A percentile compares a stretch with the other conserved stretches of the same genome.
Evolutionary conservation across 1,284 basidiomycete species (phyloP).

Genomic region (Trichosporon sp.): DNA sequence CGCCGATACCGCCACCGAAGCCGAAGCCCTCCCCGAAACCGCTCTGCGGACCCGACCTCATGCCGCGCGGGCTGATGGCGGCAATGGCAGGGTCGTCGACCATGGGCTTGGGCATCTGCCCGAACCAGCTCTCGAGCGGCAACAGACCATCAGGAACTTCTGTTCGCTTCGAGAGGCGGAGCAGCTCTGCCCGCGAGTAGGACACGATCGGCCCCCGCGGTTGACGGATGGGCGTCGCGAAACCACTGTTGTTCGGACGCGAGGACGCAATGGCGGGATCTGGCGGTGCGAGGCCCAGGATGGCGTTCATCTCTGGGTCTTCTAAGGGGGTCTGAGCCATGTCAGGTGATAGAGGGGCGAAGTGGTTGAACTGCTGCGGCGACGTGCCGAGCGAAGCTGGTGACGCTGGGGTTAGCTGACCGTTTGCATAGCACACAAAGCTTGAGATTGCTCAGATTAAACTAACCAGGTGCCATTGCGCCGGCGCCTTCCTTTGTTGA

Average conservation of each 20-base stretch:
- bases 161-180: slow-evolving; percentile 7
- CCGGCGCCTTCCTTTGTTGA: background rate
- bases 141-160: slow-evolving; percentile 3
- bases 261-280: slow-evolving; percentile 3
- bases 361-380: slow-evolving; percentile 37
- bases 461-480: background rate
- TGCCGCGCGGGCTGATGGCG: slow-evolving; percentile 25
- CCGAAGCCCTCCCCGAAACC: slow-evolving; percentile 45
- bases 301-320: slow-evolving; percentile 25
- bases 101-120: background rate
- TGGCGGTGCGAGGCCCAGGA: slow-evolving; percentile 19
- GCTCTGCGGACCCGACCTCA: slow-evolving; percentile 18
- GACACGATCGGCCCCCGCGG: slow-evolving; percentile 9
- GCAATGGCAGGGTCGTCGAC: slow-evolving; percentile 42
- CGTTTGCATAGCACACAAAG: background rate
- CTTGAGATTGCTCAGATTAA: background rate
- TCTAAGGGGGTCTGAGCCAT: slow-evolving; percentile 26
- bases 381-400: slow-evolving; percentile 17
- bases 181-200: slow-evolving; percentile 16
- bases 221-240: background rate
- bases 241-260: background rate
- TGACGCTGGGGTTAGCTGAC: slow-evolving; percentile 7
- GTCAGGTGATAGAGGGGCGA: slow-evolving; percentile 41
- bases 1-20: slow-evolving; percentile 43
- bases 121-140: slow-evolving; percentile 19